Evolutionary conservation across 768 basidiomycete genomes (phyloP).

Genomic region (Clathrus columnatus): DNA sequence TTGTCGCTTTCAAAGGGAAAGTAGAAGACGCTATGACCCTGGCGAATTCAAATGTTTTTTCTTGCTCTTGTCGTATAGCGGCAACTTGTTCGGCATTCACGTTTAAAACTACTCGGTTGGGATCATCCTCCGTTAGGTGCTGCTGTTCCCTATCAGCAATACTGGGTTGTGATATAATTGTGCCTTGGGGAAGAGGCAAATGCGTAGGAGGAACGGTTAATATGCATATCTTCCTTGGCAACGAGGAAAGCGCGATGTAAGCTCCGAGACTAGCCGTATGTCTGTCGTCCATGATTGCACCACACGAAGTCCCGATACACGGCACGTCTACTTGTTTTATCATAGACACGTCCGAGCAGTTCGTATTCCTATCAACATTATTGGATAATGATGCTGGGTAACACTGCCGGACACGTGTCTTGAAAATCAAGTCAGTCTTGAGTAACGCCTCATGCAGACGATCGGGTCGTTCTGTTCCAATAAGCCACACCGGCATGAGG

Average conservation of each 20-base stretch:
- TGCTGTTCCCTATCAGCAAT: not conserved
- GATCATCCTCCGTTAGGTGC: not conserved
- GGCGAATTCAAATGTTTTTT: not conserved
- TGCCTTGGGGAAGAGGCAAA: not conserved
- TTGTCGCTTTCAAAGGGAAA: not conserved
- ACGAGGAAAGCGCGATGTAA: not conserved
- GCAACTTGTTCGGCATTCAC: not conserved
- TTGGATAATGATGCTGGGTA: constrained; percentile 5
- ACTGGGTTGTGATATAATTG: constrained; percentile 1
- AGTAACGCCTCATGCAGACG: not conserved
- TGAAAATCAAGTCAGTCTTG: not conserved
- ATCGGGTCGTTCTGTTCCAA: not conserved
- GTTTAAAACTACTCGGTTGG: not conserved
- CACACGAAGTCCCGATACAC: not conserved
- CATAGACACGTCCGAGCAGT: not conserved
- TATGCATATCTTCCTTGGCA: not conserved
- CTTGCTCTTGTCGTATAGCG: not conserved
- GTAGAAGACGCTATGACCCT: not conserved
- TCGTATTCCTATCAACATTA: not conserved
- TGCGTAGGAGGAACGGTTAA: constrained; percentile 1
- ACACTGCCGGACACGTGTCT: not conserved
- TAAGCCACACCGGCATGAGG: not conserved
- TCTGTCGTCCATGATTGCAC: not conserved
- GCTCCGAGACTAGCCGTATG: constrained; percentile 2
- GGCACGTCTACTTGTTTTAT: not conserved